These are phyloP conservation scores for Macrophomina pseudophaseolina DNA, from an alignment of 2,329 filamentous ascomycete genomes.

Conservation along the genomic window DNA sequence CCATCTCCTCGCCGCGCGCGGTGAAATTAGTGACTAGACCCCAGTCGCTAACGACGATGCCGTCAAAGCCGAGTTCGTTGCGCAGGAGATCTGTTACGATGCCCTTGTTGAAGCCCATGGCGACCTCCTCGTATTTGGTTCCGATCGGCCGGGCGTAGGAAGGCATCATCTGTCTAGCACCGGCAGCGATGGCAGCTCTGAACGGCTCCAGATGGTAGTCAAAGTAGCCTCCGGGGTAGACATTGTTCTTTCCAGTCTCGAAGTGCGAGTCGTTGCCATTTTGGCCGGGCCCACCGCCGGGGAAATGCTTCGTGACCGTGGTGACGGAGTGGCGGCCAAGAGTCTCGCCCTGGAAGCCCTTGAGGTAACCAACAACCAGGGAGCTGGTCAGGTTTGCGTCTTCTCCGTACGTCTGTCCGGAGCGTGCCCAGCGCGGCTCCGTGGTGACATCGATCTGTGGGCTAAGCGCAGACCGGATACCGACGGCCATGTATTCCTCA, in stretches of 20 bases:
- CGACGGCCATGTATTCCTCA: conserved; percentile 52
- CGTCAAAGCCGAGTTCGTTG: conserved; percentile 55
- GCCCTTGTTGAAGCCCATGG: conserved; percentile 58
- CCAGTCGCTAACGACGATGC: conserved; percentile 61
- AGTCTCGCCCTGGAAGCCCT: conserved; percentile 54
- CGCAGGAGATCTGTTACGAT: conserved; percentile 58
- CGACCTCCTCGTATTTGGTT: conserved; percentile 54
- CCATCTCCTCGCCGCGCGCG: conserved; percentile 53
- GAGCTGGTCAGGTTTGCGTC: conserved; percentile 49
- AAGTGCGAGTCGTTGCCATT: conserved; percentile 61
- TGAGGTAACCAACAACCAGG: conserved; percentile 52
- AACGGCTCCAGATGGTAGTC: conserved; percentile 59
- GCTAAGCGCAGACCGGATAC: conserved; percentile 55
- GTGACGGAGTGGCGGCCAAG: conserved; percentile 53
- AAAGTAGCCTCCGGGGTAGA: conserved; percentile 58
- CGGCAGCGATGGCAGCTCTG: conserved; percentile 56
- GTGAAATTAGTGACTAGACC: conserved; percentile 55
- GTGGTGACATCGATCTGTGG: conserved; percentile 59
- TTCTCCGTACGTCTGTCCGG: conserved; percentile 55
- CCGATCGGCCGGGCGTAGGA: conserved; percentile 57
- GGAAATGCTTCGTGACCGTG: conserved; percentile 61
- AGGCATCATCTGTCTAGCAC: conserved; percentile 59
- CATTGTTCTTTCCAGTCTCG: conserved; percentile 57
- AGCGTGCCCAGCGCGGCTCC: conserved; percentile 58
- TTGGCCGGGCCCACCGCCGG: conserved; percentile 56